Percentiles rank a stretch among this genome's conserved stretches.
phyloP scores from a whole-genome alignment of 1,284 basidiomycete genomes.

The Trametes pubescens region DNA sequence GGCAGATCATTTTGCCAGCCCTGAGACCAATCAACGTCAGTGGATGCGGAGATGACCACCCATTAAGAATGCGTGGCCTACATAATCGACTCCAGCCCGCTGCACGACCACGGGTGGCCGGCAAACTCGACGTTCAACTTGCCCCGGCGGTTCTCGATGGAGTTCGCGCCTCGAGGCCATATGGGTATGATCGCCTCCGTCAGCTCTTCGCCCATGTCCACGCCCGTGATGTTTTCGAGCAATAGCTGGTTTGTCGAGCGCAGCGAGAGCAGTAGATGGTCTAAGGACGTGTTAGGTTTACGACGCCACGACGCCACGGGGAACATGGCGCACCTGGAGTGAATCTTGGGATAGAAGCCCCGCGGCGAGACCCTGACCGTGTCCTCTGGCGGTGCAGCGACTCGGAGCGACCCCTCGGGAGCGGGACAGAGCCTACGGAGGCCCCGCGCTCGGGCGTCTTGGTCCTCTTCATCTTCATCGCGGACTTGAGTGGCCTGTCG shows the following conservation, averaged over 20 bases:
- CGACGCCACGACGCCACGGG: background rate
- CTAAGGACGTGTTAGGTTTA: constrained; percentile 27
- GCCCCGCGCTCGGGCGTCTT: constrained; percentile 33
- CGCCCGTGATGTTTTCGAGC: constrained; percentile 49
- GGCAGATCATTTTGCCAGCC: constrained; percentile 52
- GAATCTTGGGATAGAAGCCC: constrained; percentile 36
- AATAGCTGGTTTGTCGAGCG: constrained; percentile 49
- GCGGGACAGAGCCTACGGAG: constrained; percentile 14
- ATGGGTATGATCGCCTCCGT: constrained; percentile 52
- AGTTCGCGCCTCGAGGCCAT: constrained; percentile 54
- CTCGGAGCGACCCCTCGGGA: constrained; percentile 34
- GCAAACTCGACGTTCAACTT: constrained; percentile 53
- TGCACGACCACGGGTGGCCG: constrained; percentile 54
- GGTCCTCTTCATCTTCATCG: constrained; percentile 67
- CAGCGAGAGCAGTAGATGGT: constrained; percentile 48
- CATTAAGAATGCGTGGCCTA: constrained; percentile 37
- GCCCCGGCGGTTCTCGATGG: constrained; percentile 37
- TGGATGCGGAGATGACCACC: constrained; percentile 3
- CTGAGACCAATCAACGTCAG: constrained; percentile 36
- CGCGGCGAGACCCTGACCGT: constrained; percentile 41
- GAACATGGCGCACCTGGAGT: constrained; percentile 36
- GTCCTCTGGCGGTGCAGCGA: constrained; percentile 38
- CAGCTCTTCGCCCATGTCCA: constrained; percentile 49
- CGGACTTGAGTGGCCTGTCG: constrained; percentile 57
- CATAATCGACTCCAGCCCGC: constrained; percentile 52